Conservation (phyloP, 129 eudicot genomes). For the Chrysanthemum lavandulifolium region DNA sequence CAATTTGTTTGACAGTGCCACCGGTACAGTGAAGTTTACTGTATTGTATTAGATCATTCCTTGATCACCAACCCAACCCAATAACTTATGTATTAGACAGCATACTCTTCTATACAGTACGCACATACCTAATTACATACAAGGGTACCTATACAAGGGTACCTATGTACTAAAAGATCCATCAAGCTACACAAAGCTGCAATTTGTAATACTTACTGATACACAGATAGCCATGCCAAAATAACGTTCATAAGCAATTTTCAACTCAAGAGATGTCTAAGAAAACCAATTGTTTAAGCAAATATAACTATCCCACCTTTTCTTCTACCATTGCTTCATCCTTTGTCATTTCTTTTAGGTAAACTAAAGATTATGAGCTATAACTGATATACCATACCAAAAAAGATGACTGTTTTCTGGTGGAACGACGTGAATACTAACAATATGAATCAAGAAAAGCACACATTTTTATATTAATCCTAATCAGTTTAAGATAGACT, state of each 20-base stretch:
- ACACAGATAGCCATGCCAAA: neutral
- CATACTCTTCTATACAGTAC: neutral
- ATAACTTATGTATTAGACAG: too few relatives aligned
- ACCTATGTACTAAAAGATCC: slow-evolving; percentile 5
- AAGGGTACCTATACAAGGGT: neutral
- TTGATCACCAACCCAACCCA: too few relatives aligned
- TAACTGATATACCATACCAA: too few relatives aligned
- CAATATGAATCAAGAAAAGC: neutral
- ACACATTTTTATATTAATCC: neutral
- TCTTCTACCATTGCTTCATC: too few relatives aligned
- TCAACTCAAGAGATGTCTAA: neutral
- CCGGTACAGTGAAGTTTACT: too few relatives aligned
- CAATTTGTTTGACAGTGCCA: too few relatives aligned
- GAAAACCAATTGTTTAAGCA: neutral
- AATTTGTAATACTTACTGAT: neutral
- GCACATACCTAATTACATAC: neutral
- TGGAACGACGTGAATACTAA: too few relatives aligned
- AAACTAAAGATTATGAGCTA: neutral
- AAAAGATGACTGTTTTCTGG: too few relatives aligned
- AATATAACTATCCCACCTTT: neutral
- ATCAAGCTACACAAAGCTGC: slow-evolving; percentile 8
- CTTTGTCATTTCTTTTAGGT: neutral
- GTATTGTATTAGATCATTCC: too few relatives aligned
- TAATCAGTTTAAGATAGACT: neutral
- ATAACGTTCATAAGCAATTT: neutral